A percentile compares a stretch with the other conserved stretches of the same genome.
Conservation (phyloP, 1,284 basidiomycete genomes). For the Sanghuangporus weigelae region DNA sequence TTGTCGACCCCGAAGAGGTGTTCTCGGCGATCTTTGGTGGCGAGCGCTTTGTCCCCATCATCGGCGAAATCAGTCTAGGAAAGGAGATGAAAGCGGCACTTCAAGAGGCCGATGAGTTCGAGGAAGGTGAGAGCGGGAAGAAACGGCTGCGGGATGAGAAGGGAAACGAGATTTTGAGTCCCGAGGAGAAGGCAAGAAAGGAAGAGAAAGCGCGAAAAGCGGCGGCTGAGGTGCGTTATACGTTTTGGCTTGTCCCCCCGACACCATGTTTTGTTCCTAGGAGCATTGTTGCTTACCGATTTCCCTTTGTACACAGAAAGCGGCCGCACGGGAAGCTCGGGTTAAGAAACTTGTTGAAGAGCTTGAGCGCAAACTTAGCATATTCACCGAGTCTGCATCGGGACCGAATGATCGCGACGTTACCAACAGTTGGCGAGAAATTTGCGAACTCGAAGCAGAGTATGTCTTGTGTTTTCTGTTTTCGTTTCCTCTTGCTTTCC, state of each 20-base stretch:
- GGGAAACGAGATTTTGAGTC: constrained; percentile 65
- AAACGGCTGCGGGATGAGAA: constrained; percentile 53
- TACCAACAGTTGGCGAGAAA: constrained; percentile 64
- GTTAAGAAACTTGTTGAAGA: constrained; percentile 82
- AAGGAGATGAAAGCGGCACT: constrained; percentile 97
- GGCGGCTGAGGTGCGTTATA: constrained; percentile 55
- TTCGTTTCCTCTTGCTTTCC: neutral
- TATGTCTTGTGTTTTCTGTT: constrained; percentile 34
- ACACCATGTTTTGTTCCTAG: neutral
- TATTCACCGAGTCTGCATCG: constrained; percentile 88
- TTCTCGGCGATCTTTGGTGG: constrained; percentile 93
- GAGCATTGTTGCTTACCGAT: neutral
- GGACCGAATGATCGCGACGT: constrained; percentile 71
- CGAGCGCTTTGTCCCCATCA: constrained; percentile 78
- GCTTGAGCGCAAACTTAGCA: constrained; percentile 81
- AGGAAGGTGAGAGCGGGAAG: constrained; percentile 36
- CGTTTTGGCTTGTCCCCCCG: neutral
- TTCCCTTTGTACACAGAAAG: constrained; percentile 49
- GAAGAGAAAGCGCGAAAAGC: constrained; percentile 72
- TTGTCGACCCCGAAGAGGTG: constrained; percentile 79
- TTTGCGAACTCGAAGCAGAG: constrained; percentile 82
- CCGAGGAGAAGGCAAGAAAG: constrained; percentile 78
- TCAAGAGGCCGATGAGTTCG: constrained; percentile 84
- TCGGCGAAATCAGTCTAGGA: constrained; percentile 80
- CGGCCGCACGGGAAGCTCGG: constrained; percentile 72